Evolutionary conservation across 345 rosid genomes (phyloP).

Genomic region (Triadica sebifera): DNA sequence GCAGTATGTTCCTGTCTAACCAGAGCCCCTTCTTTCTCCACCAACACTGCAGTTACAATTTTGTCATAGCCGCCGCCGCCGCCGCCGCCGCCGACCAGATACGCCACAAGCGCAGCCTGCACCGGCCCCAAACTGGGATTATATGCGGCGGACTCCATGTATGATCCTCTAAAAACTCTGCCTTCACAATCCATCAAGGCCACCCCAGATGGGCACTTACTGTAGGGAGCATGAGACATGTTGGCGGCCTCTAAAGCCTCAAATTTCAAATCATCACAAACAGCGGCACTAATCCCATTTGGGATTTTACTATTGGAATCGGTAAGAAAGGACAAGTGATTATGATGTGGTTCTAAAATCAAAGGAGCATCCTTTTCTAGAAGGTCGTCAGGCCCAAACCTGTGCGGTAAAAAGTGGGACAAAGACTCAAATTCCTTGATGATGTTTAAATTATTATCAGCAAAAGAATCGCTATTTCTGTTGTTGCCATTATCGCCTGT

Average conservation of each 20-base stretch:
- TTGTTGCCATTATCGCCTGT: slow-evolving; percentile 22
- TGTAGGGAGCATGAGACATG: slow-evolving; percentile 82
- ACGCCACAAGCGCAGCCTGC: slow-evolving; percentile 90
- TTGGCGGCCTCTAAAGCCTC: slow-evolving; percentile 80
- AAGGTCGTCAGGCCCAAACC: slow-evolving; percentile 86
- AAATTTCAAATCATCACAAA: slow-evolving; percentile 23
- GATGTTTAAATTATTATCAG: slow-evolving; percentile 2
- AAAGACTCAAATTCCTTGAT: slow-evolving; percentile 33
- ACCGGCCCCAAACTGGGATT: slow-evolving; percentile 94
- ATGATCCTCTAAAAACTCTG: slow-evolving; percentile 70
- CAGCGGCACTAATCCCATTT: slow-evolving; percentile 6
- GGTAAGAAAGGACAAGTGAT: slow-evolving; percentile 33
- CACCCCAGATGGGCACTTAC: slow-evolving; percentile 83
- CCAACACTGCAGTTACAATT: slow-evolving; percentile 65
- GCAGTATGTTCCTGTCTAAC: slow-evolving; percentile 74
- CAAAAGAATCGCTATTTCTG: neutral
- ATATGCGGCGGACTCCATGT: slow-evolving; percentile 89
- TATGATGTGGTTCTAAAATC: slow-evolving; percentile 59
- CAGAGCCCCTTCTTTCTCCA: slow-evolving; percentile 66
- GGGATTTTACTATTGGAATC: slow-evolving; percentile 19
- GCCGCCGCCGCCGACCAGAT: slow-evolving; percentile 51
- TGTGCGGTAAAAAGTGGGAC: slow-evolving; percentile 55
- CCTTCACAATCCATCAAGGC: slow-evolving; percentile 75
- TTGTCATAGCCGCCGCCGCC: slow-evolving; percentile 75
- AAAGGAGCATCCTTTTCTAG: slow-evolving; percentile 60